Base-by-base conservation (phyloP, 768 basidiomycete genomes). In the Pulveroboletus sp. region DNA sequence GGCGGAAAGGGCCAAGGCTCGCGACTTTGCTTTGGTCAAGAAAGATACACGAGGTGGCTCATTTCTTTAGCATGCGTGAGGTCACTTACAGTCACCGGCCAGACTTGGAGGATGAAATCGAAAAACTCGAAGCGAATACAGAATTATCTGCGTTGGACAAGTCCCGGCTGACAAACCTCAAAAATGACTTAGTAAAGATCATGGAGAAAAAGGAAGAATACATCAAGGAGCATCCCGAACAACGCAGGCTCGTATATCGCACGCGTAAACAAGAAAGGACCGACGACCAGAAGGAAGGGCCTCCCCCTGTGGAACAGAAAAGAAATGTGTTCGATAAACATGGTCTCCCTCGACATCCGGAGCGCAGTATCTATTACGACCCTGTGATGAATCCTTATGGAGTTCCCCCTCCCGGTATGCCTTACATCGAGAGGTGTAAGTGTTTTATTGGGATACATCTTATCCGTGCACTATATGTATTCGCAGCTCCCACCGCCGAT, bases 371-470 rank as follows among this genome's bases (percentile, higher is more conserved):
- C 31, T 97, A 95, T 66, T 97, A 93, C 70, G 89, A 98, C 59
- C 80, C 89, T 24, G 79, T 93, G 35, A 85, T 94, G 81, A 98
- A 98, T 64, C 92, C 93, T 20, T 94, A 76, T 62, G 94, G 94
- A 24, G 89, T 93, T 16, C 84, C 94, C 17, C 94, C 94, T 35
- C 95, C 94, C 12, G 95, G 95, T 7, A 91, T 97, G 93, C 92
- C 90, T n/a, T 97, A 97, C 67, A 72, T 80, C 49, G 91, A 97
- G 65, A 70, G 86, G 71, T 79, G 94, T 94, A 58, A 69, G 87
- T 74, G 5, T 31, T n/a, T 29, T 20, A 42, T 50, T 32, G 13
- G 34, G 36, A 38, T 38, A 20, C 9, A 37, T 39, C 37, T 20
- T 16, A 33, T 44, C 47, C 20, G 17, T 8, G 19, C 23, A 9